Conservation (phyloP, 208 protist genomes). For the Phytomonas sp. region DNA sequence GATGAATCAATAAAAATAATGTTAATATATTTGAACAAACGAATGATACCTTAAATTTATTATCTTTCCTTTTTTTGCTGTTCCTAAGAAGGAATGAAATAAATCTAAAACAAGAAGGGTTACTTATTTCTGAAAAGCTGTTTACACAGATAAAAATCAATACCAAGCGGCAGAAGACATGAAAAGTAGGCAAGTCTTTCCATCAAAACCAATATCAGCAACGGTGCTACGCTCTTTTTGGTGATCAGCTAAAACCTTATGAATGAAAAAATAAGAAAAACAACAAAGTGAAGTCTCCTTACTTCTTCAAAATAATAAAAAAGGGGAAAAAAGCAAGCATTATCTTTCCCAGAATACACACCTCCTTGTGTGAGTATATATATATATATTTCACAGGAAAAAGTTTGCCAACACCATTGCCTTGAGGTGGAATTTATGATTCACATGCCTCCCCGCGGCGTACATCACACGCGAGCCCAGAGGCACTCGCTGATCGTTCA, state of each 20-base stretch:
- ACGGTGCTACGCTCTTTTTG: neutral
- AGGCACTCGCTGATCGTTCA: conserved; percentile 88
- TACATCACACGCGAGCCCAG: conserved; percentile 88
- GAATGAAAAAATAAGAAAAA: conserved; percentile 11
- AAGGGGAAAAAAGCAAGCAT: neutral
- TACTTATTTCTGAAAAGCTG: neutral
- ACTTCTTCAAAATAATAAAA: conserved; percentile 5
- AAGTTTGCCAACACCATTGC: conserved; percentile 89
- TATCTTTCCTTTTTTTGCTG: neutral
- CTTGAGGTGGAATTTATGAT: conserved; percentile 89
- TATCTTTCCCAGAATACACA: neutral
- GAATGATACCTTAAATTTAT: neutral
- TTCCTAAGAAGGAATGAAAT: conserved; percentile 1
- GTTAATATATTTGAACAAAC: neutral
- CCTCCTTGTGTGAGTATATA: conserved; percentile 3
- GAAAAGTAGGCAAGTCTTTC: conserved; percentile 11
- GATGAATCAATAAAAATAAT: neutral
- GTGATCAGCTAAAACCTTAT: neutral
- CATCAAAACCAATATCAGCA: neutral
- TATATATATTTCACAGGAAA: conserved; percentile 60
- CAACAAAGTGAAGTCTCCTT: conserved; percentile 8
- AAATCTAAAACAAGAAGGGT: conserved; percentile 12
- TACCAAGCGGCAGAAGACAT: conserved; percentile 5
- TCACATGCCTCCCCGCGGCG: conserved; percentile 86
- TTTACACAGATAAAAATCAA: neutral